Conservation (phyloP, 352 stramenopile genomes). For the Pilasporangium apinafurcum region DNA sequence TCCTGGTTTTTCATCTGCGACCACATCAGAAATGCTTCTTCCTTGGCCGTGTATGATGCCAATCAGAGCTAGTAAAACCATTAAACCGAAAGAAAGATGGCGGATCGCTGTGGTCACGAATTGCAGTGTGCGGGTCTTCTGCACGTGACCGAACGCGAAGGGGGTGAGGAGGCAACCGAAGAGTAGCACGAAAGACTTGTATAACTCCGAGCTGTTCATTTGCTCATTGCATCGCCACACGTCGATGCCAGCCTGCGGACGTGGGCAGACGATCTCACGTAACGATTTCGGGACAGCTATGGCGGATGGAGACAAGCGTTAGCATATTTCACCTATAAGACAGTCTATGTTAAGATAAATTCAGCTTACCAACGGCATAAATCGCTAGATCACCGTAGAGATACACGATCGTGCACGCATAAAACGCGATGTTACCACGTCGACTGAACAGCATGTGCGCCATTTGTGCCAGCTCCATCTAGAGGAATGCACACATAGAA, state of each 20-base stretch:
- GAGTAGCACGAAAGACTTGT: constrained; percentile 70
- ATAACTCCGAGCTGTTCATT: constrained; percentile 74
- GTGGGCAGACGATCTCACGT: constrained; percentile 77
- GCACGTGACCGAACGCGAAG: constrained; percentile 77
- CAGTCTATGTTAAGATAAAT: neutral
- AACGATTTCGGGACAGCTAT: constrained; percentile 84
- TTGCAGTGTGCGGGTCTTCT: constrained; percentile 79
- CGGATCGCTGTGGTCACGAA: constrained; percentile 77
- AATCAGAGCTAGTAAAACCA: constrained; percentile 72
- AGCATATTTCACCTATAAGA: neutral
- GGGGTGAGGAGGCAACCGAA: constrained; percentile 70
- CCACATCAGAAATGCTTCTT: constrained; percentile 48
- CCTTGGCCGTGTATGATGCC: constrained; percentile 65
- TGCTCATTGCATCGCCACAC: constrained; percentile 68
- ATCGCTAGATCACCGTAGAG: constrained; percentile 85
- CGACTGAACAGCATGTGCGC: constrained; percentile 67
- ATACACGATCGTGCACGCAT: constrained; percentile 75
- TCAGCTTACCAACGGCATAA: constrained; percentile 74
- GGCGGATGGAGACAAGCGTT: neutral
- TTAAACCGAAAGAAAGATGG: constrained; percentile 77
- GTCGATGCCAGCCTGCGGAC: constrained; percentile 28
- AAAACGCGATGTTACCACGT: constrained; percentile 69
- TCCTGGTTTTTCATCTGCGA: constrained; percentile 63
- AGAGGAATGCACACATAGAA: too few species aligned
- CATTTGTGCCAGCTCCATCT: constrained; percentile 86